Evolutionary conservation across 2,329 filamentous ascomycete species (phyloP).

Genomic region (Penicillium sp.): DNA sequence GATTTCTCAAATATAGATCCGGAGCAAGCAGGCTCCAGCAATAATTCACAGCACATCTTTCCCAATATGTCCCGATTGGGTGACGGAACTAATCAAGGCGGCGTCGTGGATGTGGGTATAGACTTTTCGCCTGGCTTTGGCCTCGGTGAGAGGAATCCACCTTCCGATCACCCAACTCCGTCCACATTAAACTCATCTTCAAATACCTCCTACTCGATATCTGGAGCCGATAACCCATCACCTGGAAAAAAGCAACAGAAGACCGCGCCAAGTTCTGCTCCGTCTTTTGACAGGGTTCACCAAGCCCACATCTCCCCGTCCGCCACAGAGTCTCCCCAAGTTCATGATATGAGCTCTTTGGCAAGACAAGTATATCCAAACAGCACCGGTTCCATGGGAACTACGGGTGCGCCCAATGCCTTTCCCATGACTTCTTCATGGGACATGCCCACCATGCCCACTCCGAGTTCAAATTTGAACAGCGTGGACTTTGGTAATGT

Average conservation of each 20-base stretch:
- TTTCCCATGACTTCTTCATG: constrained; percentile 29
- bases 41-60: constrained; percentile 10
- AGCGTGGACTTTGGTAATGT: constrained; percentile 18
- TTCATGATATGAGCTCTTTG: constrained; percentile 14
- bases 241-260: constrained; percentile 23
- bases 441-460: constrained; percentile 24
- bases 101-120: constrained; percentile 26
- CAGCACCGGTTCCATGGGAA: constrained; percentile 13
- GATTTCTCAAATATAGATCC: constrained; percentile 3
- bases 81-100: constrained; percentile 1
- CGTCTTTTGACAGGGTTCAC: constrained; percentile 15
- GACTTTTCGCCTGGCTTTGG: constrained; percentile 30
- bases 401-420: constrained; percentile 19
- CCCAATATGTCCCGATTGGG: constrained; percentile 2
- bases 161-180: constrained; percentile 35
- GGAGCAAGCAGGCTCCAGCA: not conserved
- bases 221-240: constrained; percentile 26
- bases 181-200: constrained; percentile 37
- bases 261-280: constrained; percentile 8
- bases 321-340: constrained; percentile 14
- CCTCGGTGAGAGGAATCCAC: constrained; percentile 28
- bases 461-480: constrained; percentile 10
- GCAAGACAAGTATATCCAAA: constrained; percentile 15
- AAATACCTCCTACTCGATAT: constrained; percentile 33
- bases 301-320: constrained; percentile 12